A percentile compares a stretch with the other conserved stretches of the same genome.
phyloP scores from a whole-genome alignment of 78 protist species.

The slime mould (Dictyostelium discoideum) region DNA sequence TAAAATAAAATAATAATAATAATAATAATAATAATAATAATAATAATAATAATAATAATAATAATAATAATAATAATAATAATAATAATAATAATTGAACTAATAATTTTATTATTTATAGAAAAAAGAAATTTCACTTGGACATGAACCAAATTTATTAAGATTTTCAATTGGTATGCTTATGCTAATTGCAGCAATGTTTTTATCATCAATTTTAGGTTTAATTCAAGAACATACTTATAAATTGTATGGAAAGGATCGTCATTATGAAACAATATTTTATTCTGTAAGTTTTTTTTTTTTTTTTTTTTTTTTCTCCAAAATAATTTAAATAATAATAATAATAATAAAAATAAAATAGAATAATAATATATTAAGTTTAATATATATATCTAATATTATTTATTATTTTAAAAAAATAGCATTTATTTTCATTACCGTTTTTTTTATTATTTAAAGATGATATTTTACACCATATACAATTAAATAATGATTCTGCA shows the following conservation, averaged over 20 bases:
- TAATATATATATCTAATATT: too few species aligned
- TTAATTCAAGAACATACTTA: slow-evolving; percentile 70
- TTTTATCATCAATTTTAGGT: slow-evolving; percentile 68
- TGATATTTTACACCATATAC: slow-evolving; percentile 27
- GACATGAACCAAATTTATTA: neutral
- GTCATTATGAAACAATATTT: slow-evolving; percentile 62
- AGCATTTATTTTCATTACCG: slow-evolving; percentile 71
- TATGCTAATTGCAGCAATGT: slow-evolving; percentile 77
- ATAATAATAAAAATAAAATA: neutral
- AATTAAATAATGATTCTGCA: slow-evolving; percentile 43
- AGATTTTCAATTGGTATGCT: slow-evolving; percentile 50
- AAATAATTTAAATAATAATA: neutral
- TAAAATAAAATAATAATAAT: neutral
- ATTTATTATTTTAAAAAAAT: too few species aligned
- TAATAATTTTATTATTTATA: neutral
- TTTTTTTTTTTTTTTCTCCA: too few species aligned
- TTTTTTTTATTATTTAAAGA: slow-evolving; percentile 40
- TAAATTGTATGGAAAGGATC: slow-evolving; percentile 45
- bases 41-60: neutral
- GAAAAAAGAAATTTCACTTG: slow-evolving; percentile 28
- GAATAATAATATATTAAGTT: too few species aligned
- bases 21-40: neutral
- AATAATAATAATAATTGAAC: neutral
- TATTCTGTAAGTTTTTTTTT: slow-evolving; percentile 37
- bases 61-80: neutral